Evolutionary conservation across 768 basidiomycete genomes (phyloP).

Genomic region (Kwoniella bestiolae): DNA sequence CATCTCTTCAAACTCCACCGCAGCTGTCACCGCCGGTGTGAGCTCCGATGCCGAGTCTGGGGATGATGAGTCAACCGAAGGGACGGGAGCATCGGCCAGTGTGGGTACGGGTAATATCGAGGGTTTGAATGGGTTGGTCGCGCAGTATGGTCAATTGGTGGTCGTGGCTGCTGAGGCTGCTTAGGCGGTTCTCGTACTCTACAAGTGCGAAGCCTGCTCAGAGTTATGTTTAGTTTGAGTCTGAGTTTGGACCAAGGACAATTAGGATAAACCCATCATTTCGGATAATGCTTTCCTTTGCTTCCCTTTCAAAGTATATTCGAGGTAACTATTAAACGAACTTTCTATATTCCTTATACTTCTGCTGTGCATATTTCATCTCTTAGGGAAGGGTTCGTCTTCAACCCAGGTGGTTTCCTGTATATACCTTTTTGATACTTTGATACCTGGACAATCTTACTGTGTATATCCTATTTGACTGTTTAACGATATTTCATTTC

Average conservation of each 20-base stretch:
- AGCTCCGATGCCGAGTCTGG: too few species aligned
- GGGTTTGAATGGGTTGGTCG: constrained; percentile 42
- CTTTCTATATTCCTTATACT: background rate
- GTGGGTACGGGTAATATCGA: constrained; percentile 31
- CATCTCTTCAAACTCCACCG: constrained; percentile 23
- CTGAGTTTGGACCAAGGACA: too few species aligned
- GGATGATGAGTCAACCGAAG: too few species aligned
- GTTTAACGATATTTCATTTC: background rate
- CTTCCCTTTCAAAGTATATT: too few species aligned
- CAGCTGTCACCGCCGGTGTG: constrained; percentile 11
- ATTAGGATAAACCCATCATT: too few species aligned
- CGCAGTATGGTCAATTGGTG: constrained; percentile 48
- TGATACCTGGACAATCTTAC: constrained; percentile 13
- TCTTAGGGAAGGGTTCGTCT: constrained; percentile 6
- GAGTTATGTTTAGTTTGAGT: too few species aligned
- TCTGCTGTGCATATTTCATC: constrained; percentile 13
- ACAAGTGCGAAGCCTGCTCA: too few species aligned
- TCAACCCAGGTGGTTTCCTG: constrained; percentile 9
- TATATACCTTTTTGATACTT: background rate
- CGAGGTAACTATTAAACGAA: too few species aligned
- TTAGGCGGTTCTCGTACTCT: too few species aligned
- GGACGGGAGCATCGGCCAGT: background rate
- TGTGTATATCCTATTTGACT: background rate
- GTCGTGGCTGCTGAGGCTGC: constrained; percentile 42
- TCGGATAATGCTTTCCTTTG: too few species aligned